These are phyloP conservation scores for Trypanosoma caninum DNA, from an alignment of 208 protist species.

Conservation along the genomic window DNA sequence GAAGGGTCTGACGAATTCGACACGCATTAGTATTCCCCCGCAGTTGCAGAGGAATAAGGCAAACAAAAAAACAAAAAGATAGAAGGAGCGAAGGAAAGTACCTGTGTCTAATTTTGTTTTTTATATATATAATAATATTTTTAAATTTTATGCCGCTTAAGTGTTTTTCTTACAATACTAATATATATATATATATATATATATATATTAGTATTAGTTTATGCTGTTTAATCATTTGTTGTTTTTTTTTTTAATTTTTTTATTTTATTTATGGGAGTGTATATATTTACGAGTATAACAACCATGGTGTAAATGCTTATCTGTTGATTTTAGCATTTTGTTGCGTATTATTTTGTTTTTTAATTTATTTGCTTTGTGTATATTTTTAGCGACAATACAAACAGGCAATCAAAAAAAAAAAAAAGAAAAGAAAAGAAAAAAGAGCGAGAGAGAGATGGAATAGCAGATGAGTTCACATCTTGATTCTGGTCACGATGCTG, in stretches of 20 bases:
- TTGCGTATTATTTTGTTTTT: not conserved
- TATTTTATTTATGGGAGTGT: not conserved
- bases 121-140: too few relatives aligned
- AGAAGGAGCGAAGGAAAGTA: not conserved
- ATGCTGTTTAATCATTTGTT: not conserved
- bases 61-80: not conserved
- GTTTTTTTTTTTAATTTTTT: not conserved
- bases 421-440: not conserved
- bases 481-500: not conserved
- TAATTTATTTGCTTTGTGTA: conserved; percentile 1
- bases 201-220: not conserved
- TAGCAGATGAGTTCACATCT: not conserved
- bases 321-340: too few relatives aligned
- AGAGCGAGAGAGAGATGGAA: not conserved
- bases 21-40: conserved; percentile 42
- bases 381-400: too few relatives aligned
- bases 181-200: not conserved
- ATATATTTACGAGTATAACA: too few relatives aligned
- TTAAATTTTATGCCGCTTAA: too few relatives aligned
- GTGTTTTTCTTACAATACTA: too few relatives aligned
- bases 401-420: too few relatives aligned
- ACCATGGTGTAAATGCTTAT: too few relatives aligned
- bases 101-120: too few relatives aligned
- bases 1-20: not conserved
- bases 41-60: not conserved